A percentile compares a stretch with the other conserved stretches of the same genome.
Conservation (phyloP, 1,139 yeast species). For the Debaryomyces coudertii region DNA sequence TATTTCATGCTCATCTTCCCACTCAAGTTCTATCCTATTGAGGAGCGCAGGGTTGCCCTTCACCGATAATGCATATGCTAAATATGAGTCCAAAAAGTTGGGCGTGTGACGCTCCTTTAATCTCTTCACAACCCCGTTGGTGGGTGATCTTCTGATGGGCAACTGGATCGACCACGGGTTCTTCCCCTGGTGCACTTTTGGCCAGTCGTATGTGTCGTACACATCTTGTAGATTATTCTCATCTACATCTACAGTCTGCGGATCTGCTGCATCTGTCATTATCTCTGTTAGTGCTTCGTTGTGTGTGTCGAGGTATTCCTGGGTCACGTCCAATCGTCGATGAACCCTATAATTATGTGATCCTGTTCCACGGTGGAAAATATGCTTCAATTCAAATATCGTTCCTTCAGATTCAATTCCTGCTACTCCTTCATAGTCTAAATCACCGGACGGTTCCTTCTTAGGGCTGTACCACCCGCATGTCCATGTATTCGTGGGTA, state of each 20-base stretch:
- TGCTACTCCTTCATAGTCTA: not conserved
- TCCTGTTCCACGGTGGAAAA: slow-evolving; percentile 57
- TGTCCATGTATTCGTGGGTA: not conserved
- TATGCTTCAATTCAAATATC: slow-evolving; percentile 44
- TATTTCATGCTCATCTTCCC: slow-evolving; percentile 52
- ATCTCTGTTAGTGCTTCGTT: slow-evolving; percentile 8
- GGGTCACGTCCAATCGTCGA: slow-evolving; percentile 52
- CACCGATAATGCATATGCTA: slow-evolving; percentile 55
- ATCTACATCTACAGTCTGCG: slow-evolving; percentile 12
- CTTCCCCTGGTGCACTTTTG: slow-evolving; percentile 31
- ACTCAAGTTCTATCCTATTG: slow-evolving; percentile 52
- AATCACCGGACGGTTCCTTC: not conserved
- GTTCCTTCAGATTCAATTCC: slow-evolving; percentile 5
- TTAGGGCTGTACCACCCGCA: not conserved
- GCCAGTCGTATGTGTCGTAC: slow-evolving; percentile 43
- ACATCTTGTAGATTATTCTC: slow-evolving; percentile 29
- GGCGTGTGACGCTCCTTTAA: slow-evolving; percentile 62
- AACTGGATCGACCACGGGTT: slow-evolving; percentile 50
- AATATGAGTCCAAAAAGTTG: slow-evolving; percentile 64
- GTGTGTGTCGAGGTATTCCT: slow-evolving; percentile 27
- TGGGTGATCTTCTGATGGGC: slow-evolving; percentile 25
- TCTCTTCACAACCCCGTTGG: slow-evolving; percentile 42
- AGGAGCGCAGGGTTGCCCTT: slow-evolving; percentile 48
- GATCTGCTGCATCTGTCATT: slow-evolving; percentile 5
- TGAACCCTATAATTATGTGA: slow-evolving; percentile 35